These are phyloP conservation scores for Ceratocystis destructans DNA, from an alignment of 2,329 filamentous ascomycete species.

Conservation along the genomic window DNA sequence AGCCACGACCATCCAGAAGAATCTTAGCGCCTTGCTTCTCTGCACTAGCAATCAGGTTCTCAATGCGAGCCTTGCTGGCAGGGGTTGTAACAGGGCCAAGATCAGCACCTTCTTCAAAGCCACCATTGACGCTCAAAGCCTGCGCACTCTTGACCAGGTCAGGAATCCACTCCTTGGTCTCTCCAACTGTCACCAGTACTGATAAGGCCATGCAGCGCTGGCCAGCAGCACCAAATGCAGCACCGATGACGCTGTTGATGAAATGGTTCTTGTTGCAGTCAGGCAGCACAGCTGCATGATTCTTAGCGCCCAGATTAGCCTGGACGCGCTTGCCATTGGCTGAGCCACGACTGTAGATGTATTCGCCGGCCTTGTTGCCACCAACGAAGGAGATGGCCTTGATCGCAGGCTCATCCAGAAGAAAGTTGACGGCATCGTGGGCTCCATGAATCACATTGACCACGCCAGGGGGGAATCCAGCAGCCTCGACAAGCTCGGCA, in stretches of 20 bases:
- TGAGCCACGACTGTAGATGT: constrained; percentile 65
- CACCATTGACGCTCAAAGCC: constrained; percentile 59
- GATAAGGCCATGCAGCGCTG: constrained; percentile 80
- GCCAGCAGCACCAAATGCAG: constrained; percentile 71
- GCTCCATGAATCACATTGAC: constrained; percentile 73
- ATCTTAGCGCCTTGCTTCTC: constrained; percentile 72
- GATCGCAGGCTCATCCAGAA: constrained; percentile 71
- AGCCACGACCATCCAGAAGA: constrained; percentile 65
- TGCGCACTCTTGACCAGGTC: constrained; percentile 67
- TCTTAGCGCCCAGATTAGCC: constrained; percentile 78
- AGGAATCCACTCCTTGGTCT: constrained; percentile 69
- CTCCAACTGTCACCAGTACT: constrained; percentile 69
- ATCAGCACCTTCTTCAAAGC: constrained; percentile 68
- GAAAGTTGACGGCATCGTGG: constrained; percentile 70
- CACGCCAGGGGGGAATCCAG: constrained; percentile 68
- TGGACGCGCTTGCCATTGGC: constrained; percentile 81
- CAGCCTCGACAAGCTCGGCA: constrained; percentile 64
- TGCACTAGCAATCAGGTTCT: constrained; percentile 59
- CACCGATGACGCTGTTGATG: constrained; percentile 68
- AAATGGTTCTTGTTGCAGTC: constrained; percentile 88
- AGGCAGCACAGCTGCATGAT: constrained; percentile 70
- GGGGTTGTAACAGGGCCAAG: constrained; percentile 71
- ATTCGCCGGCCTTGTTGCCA: constrained; percentile 77
- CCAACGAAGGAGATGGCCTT: constrained; percentile 81
- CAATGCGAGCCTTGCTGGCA: constrained; percentile 65